Evolutionary conservation across 495 filamentous ascomycete genomes (phyloP), one percentile per base, ranked within the genome.

Genomic region (Tuber indicum): DNA sequence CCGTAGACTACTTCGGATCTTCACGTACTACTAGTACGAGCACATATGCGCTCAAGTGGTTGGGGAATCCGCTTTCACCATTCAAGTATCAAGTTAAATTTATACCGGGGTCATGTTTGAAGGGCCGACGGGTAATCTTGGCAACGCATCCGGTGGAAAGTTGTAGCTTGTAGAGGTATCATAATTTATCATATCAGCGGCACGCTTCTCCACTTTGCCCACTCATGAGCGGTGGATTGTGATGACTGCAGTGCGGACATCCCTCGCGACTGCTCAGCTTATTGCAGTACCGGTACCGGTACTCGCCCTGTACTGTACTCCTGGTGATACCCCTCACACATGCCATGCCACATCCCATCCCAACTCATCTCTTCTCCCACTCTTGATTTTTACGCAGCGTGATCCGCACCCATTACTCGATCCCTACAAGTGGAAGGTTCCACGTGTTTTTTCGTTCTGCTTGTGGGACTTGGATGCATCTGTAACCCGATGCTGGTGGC

Each of bases 31-130:
- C 10, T 47, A 46, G 16, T 19, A 19, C 45, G 16, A 49, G 49
- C n/a, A 62, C 52, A 32, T 62, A 62, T 62, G 52, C n/a, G 52
- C 52, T 62, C 52, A 62, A n/a, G 49, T 52, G 49, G 23, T n/a
- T 12, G 21, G 21, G 49, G 49, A 52, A 8, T 12, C 9, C 23
- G 12, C 23, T n/a, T 1, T 62, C 52, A 4, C 47, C n/a, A 14
- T 26, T 16, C n/a, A 9, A 62, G 52, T 62, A 52, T 7, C n/a
- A n/a, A n/a, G n/a, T n/a, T n/a, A 0, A 17, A 46, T 0, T 46
- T 5, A 0, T 9, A 12, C 52, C 52, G 52, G n/a, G 52, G 52
- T 14, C 52, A 32, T 62, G 52, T 26, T 32, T 32, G 52, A 32
- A 32, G n/a, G n/a, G n/a, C 52, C 52, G 52, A 12, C 12, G n/a